Evolutionary conservation across 345 rosid genomes (phyloP).

Genomic region (Boechera retrofracta): DNA sequence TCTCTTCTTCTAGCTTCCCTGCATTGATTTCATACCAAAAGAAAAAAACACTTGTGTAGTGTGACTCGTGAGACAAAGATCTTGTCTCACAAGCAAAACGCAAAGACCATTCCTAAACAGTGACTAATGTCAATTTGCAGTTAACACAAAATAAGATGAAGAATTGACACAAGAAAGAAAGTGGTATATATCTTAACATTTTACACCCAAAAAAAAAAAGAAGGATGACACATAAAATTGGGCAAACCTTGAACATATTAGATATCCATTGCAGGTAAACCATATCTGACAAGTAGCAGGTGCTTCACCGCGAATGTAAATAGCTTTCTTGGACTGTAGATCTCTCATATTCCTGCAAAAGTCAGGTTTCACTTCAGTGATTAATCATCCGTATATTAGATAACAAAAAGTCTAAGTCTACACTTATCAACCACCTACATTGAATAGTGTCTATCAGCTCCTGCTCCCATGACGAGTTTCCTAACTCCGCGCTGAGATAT

Average conservation of each 20-base stretch:
- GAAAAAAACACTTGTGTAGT: not conserved
- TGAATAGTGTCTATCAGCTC: constrained; percentile 65
- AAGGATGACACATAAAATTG: not conserved
- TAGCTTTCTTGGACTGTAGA: constrained; percentile 75
- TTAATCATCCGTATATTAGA: too few relatives aligned
- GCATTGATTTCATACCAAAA: constrained; percentile 11
- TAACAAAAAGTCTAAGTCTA: not conserved
- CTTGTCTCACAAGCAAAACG: constrained; percentile 29
- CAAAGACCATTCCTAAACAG: constrained; percentile 7
- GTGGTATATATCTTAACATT: too few relatives aligned
- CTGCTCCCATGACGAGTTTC: constrained; percentile 89
- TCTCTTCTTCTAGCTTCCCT: constrained; percentile 37
- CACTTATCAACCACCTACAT: constrained; percentile 45
- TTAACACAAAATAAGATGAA: not conserved
- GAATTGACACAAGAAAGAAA: too few relatives aligned
- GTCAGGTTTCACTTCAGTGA: not conserved
- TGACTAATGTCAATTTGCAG: not conserved
- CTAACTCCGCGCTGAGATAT: constrained; percentile 53
- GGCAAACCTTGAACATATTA: constrained; percentile 60
- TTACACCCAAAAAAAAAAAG: not conserved
- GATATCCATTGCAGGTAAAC: constrained; percentile 71
- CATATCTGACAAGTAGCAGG: constrained; percentile 69
- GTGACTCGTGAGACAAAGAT: not conserved
- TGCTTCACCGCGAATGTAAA: constrained; percentile 54
- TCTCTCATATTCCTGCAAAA: constrained; percentile 67